These are phyloP conservation scores for Kurtzmaniella cleridarum DNA, from an alignment of 805 yeast species.

Conservation along the genomic window DNA sequence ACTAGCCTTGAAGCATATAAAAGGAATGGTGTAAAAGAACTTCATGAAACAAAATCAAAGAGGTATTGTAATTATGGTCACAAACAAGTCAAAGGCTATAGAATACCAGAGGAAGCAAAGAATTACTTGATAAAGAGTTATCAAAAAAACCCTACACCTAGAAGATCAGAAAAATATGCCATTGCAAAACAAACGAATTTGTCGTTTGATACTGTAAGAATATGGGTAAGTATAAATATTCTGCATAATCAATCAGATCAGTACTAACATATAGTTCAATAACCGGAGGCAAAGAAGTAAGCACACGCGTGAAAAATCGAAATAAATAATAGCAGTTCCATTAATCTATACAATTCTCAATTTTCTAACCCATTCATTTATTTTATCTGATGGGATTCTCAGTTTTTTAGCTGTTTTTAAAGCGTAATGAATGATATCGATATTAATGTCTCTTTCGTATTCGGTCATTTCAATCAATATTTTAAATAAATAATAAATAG, in stretches of 20 bases:
- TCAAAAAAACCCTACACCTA: conserved; percentile 16
- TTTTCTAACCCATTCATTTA: conserved; percentile 6
- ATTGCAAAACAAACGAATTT: conserved; percentile 23
- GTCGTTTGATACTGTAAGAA: conserved; percentile 23
- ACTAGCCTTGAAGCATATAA: too few relatives aligned
- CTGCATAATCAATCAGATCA: too few relatives aligned
- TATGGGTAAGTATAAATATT: conserved; percentile 22
- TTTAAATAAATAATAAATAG: conserved; percentile 9
- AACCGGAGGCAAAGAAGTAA: conserved; percentile 24
- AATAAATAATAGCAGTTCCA: not conserved
- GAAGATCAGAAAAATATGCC: conserved; percentile 18
- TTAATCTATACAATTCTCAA: not conserved
- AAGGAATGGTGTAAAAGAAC: too few relatives aligned
- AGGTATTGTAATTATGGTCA: not conserved
- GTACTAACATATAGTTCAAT: conserved; percentile 18
- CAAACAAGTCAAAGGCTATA: not conserved
- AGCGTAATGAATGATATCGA: conserved; percentile 5
- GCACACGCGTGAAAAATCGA: not conserved
- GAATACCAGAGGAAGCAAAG: not conserved
- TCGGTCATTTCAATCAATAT: conserved; percentile 9
- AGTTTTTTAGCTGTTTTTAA: conserved; percentile 6
- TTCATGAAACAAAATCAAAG: not conserved
- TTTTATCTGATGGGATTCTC: conserved; percentile 4
- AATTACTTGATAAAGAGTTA: conserved; percentile 10
- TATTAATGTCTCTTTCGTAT: conserved; percentile 4